Conservation (phyloP, 345 rosid genomes). For the Crucihimalaya himalaica region DNA sequence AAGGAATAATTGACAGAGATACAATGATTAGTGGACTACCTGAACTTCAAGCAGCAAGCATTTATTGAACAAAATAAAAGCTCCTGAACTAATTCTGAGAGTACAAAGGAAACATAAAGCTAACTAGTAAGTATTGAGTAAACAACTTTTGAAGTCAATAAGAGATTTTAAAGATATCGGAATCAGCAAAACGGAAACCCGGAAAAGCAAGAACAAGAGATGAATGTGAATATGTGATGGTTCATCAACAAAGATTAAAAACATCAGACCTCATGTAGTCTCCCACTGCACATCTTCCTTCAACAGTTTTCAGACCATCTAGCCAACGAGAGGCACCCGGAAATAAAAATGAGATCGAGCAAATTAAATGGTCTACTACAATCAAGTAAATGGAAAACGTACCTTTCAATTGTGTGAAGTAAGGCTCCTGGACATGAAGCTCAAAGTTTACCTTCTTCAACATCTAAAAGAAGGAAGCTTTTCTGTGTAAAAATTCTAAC, state of each 20-base stretch:
- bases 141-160: neutral
- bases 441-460: slow-evolving; percentile 56
- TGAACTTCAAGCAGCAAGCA: slow-evolving; percentile 69
- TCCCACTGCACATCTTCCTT: slow-evolving; percentile 84
- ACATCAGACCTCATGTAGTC: slow-evolving; percentile 55
- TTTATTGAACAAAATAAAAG: slow-evolving; percentile 61
- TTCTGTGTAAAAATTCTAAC: neutral
- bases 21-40: slow-evolving; percentile 44
- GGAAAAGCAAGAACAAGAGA: neutral
- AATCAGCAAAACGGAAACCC: neutral
- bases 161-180: neutral
- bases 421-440: slow-evolving; percentile 80
- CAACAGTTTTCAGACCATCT: slow-evolving; percentile 76
- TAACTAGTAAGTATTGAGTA: neutral
- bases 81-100: slow-evolving; percentile 61
- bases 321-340: slow-evolving; percentile 17
- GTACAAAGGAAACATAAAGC: slow-evolving; percentile 13
- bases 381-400: neutral
- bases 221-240: neutral
- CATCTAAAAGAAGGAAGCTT: slow-evolving; percentile 42
- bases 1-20: neutral
- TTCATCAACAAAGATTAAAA: slow-evolving; percentile 6
- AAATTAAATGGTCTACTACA: neutral
- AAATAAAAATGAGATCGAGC: neutral
- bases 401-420: slow-evolving; percentile 71